Conservation (phyloP, 805 yeast species). For the Pichia cephalocereana region DNA sequence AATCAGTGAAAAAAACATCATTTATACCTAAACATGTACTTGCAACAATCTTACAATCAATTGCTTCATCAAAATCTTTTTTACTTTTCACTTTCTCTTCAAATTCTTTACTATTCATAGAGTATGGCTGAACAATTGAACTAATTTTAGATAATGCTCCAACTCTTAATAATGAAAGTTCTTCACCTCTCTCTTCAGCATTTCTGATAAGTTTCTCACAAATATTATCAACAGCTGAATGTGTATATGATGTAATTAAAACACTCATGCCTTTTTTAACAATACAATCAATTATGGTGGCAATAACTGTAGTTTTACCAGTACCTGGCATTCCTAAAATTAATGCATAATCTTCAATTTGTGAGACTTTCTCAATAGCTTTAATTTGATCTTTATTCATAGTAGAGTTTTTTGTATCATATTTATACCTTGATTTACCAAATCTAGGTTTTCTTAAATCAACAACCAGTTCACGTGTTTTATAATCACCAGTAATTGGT, state of each 20-base stretch:
- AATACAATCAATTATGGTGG: conserved; percentile 56
- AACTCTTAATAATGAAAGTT: conserved; percentile 49
- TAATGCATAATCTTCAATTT: conserved; percentile 66
- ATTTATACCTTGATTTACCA: conserved; percentile 17
- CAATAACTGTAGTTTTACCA: conserved; percentile 87
- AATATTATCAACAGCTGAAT: conserved; percentile 94
- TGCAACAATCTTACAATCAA: conserved; percentile 69
- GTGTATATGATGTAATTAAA: conserved; percentile 78
- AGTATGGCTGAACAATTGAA: conserved; percentile 44
- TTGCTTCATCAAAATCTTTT: conserved; percentile 38
- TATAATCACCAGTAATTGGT: conserved; percentile 31
- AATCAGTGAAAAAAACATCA: conserved; percentile 48
- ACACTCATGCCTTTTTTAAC: conserved; percentile 57
- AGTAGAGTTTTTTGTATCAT: not conserved
- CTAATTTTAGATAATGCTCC: conserved; percentile 58
- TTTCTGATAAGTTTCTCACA: conserved; percentile 51
- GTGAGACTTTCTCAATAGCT: conserved; percentile 60
- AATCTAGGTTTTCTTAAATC: conserved; percentile 43
- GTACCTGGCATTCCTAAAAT: conserved; percentile 98
- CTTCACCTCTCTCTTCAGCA: not conserved
- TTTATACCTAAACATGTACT: conserved; percentile 76
- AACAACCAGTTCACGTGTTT: conserved; percentile 41
- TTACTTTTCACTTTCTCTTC: conserved; percentile 23
- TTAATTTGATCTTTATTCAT: conserved; percentile 64
- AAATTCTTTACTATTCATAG: conserved; percentile 34